These are phyloP conservation scores for Metschnikowia henanensis DNA, from an alignment of 805 yeast genomes.

Conservation along the genomic window DNA sequence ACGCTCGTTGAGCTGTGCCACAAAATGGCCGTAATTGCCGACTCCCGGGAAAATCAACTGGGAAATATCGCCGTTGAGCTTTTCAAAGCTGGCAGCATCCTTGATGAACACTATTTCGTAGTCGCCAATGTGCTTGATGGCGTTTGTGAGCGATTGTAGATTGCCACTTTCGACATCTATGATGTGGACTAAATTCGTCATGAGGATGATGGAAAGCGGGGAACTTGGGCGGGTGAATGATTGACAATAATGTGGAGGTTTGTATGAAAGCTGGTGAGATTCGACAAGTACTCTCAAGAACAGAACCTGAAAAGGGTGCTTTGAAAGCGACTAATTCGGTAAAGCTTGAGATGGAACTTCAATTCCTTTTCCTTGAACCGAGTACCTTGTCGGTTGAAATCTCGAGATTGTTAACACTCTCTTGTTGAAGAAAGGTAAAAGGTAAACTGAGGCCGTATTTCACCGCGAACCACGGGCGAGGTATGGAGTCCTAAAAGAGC, in stretches of 20 bases:
- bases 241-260: neutral
- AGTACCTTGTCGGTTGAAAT: no score
- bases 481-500: no score
- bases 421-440: no score
- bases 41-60: conserved; percentile 90
- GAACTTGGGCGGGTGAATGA: neutral
- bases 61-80: conserved; percentile 42
- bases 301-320: no score
- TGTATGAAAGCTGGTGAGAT: neutral
- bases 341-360: no score
- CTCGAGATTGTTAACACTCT: no score
- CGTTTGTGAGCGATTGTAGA: conserved; percentile 83
- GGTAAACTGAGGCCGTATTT: no score
- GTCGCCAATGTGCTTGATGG: conserved; percentile 71
- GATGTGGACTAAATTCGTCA: conserved; percentile 45
- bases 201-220: no score
- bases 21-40: conserved; percentile 95
- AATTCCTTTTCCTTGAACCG: no score
- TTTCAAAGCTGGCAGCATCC: conserved; percentile 53
- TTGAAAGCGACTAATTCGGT: no score
- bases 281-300: no score
- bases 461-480: no score
- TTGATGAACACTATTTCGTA: conserved; percentile 63
- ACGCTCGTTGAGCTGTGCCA: conserved; percentile 60
- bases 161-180: conserved; percentile 96